Conservation (phyloP, 257 asterid species). For the Prunella vulgaris region DNA sequence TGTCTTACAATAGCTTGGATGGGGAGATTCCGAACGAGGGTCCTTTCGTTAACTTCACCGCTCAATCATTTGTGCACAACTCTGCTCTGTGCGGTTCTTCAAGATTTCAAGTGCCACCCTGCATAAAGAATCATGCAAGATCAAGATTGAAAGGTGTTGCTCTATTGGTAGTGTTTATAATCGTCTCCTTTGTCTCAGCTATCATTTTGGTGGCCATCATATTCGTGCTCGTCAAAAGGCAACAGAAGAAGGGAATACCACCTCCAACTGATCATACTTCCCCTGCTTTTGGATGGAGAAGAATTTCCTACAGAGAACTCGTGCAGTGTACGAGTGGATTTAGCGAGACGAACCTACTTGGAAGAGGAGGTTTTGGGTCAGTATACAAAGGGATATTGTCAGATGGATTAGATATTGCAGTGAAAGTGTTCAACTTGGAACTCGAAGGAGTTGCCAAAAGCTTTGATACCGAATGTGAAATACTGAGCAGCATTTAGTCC, state of each 20-base stretch:
- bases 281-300: background rate
- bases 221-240: background rate
- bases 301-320: background rate
- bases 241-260: background rate
- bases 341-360: conserved; percentile 7
- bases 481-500: conserved; percentile 2
- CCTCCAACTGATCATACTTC: background rate
- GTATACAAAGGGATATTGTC: conserved; percentile 1
- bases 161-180: background rate
- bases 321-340: background rate
- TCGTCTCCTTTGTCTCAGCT: background rate
- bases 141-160: background rate
- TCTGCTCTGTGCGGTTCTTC: background rate
- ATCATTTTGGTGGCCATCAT: background rate
- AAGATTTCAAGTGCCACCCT: conserved; percentile 12
- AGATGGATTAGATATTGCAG: background rate
- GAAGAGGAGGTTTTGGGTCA: conserved; percentile 13
- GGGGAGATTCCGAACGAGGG: conserved; percentile 13
- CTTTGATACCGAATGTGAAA: background rate
- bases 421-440: conserved; percentile 15
- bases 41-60: background rate
- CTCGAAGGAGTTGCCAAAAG: conserved; percentile 7
- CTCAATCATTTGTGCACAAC: background rate
- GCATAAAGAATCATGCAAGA: background rate
- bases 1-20: conserved; percentile 1